Percentiles rank a stretch among this genome's conserved stretches.
Conservation (phyloP, 176 grass and related monocot genomes). For the Zoysia japonica region DNA sequence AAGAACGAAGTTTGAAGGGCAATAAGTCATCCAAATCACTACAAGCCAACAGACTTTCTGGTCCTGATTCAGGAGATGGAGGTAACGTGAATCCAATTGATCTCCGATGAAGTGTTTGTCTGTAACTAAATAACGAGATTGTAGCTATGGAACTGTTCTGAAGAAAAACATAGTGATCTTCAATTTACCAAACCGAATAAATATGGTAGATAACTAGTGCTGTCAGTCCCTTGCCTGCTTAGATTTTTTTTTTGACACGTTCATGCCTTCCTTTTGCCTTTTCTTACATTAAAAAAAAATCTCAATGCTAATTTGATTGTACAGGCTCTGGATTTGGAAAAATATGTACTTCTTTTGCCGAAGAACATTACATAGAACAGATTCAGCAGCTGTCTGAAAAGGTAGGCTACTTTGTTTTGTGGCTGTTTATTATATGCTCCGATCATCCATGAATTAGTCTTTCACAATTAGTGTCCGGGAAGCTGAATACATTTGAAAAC, state of each 20-base stretch:
- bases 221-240: neutral
- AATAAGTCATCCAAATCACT: constrained; percentile 71
- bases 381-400: constrained; percentile 64
- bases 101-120: neutral
- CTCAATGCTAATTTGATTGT: neutral
- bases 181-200: neutral
- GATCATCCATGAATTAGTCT: neutral
- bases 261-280: neutral
- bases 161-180: neutral
- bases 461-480: neutral
- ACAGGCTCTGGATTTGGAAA: constrained; percentile 56
- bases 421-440: neutral
- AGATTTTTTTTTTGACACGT: neutral
- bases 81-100: constrained; percentile 18
- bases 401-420: constrained; percentile 37
- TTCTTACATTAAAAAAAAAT: constrained; percentile 20
- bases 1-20: constrained; percentile 53
- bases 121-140: neutral
- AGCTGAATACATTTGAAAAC: neutral
- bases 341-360: constrained; percentile 33
- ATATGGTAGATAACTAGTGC: neutral
- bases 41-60: constrained; percentile 65
- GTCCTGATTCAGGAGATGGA: constrained; percentile 44
- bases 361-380: constrained; percentile 56
- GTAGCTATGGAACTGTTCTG: neutral